Evolutionary conservation across 805 yeast species (phyloP).

Genomic region (Candida loeiensis): DNA sequence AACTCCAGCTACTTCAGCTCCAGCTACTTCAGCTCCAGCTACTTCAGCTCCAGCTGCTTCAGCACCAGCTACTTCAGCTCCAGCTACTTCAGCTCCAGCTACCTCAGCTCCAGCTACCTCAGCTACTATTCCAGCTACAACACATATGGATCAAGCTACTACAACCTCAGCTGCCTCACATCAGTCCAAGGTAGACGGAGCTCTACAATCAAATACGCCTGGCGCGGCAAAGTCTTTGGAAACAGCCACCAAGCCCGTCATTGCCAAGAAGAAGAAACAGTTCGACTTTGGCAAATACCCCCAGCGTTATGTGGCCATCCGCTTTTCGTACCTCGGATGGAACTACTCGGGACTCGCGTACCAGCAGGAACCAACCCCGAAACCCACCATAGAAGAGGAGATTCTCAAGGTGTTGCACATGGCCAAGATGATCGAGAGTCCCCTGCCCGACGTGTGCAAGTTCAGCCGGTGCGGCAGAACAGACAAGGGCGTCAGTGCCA

Average conservation of each 20-base stretch:
- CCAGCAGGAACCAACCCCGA: constrained; percentile 70
- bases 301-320: constrained; percentile 70
- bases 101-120: no score
- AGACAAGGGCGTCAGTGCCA: constrained; percentile 94
- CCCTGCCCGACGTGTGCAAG: constrained; percentile 58
- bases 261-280: constrained; percentile 30
- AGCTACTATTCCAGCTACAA: no score
- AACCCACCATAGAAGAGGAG: constrained; percentile 83
- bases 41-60: no score
- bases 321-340: constrained; percentile 93
- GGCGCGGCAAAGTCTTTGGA: no score
- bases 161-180: no score
- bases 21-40: no score
- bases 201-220: no score
- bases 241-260: background rate
- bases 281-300: constrained; percentile 65
- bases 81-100: no score
- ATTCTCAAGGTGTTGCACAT: constrained; percentile 68
- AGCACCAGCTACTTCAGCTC: no score
- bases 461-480: constrained; percentile 95
- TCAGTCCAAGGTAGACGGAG: no score
- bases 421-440: constrained; percentile 60
- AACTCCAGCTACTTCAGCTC: no score
- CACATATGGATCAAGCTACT: no score
- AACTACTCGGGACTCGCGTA: constrained; percentile 85